Evolutionary conservation across 345 rosid species (phyloP), one percentile per base, ranked within the genome.

Genomic region (Conringia planisiliqua): DNA sequence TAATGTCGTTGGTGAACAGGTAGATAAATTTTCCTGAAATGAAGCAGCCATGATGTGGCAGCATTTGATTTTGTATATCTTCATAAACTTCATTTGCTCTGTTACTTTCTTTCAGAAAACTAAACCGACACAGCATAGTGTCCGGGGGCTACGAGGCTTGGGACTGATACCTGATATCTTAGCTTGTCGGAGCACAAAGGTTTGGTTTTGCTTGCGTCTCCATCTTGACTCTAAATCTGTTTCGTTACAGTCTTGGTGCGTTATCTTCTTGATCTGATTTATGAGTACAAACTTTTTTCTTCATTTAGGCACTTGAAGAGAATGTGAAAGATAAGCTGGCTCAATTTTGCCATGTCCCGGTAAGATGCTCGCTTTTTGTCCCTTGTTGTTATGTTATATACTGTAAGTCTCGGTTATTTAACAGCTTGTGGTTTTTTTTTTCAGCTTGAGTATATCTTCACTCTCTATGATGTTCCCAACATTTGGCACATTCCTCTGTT

Each of bases 51-150:
- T 46, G 75, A 54, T 66, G 52, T 57, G 73, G 38, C 72, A 38
- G 13, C 44, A 56, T 64, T 46, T 77, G 70, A 43, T 5, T 16
- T 17, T 70, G 8, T 57, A 43, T 69, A 33, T 62, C 13, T 24
- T 33, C 42, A 16, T 26, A 3, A 38, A 4, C 61, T 56, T 77
- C 36, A 44, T 70, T 70, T 63, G 44, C 7, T 70, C 26, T 68
- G 24, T 24, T 61, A 4, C 67, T 5, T 59, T 29, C 29, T 62
- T 78, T 73, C 82, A 94, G 98, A 95, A 95, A 88, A 95, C 99
- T 43, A 95, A 95, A 73, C 99, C 99, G 16, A 95, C 99, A 62
- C 99, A 95, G 83, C 99, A 92, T 65, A 92, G 99, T 76, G 93
- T 92, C 62, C 83, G 88, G 55, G 90, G 87, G 14, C 85, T 95